Base-by-base conservation (phyloP, 805 yeast genomes). In the Yamadazyma sp. region DNA sequence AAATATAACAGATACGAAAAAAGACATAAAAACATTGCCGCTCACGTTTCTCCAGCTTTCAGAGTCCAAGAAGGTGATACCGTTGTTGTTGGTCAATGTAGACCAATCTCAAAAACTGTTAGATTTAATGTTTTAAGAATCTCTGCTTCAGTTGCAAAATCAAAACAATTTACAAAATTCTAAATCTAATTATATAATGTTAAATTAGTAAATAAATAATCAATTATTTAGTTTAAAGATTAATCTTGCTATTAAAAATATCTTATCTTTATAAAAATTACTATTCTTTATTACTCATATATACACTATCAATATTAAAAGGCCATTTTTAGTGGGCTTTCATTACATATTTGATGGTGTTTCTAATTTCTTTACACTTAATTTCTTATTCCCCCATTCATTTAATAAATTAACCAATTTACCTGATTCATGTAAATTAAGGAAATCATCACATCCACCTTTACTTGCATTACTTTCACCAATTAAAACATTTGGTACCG, bases 1-100 rank as follows among this genome's bases (percentile, higher is more conserved):
- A 93, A 93, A 84, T 93, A 93, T 81, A 93, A 91, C 95, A 89
- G 99, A 86, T 93, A 88, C 86, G 99, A 93, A 81, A 93, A 93
- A 86, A 88, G 99, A 81, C 99, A 93, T 86, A 93, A 93, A 93
- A 93, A 93, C 84, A 81, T 93, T 52, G 94, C 99, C 71, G 99
- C 96, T 63, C 99, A 93, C 80, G 86, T 93, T 65, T 91, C 98
- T 55, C 99, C 99, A 77, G 98, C 98, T 75, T 93, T 93, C 98
- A 94, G 99, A 79, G 96, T 91, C 61, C 76, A 76, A 71, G 98
- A 89, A 72, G 99, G 98, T 82, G 99, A 93, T 69, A 78, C 84
- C 55, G 98, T 93, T 64, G 89, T 96, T 61, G 97, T 93, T 73
- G 99, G 99, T 72, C 98, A 93, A 80, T 93, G 98, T 85, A 91